Base-by-base conservation (phyloP, 2,329 filamentous ascomycete genomes). In the Colletotrichum truncatum region DNA sequence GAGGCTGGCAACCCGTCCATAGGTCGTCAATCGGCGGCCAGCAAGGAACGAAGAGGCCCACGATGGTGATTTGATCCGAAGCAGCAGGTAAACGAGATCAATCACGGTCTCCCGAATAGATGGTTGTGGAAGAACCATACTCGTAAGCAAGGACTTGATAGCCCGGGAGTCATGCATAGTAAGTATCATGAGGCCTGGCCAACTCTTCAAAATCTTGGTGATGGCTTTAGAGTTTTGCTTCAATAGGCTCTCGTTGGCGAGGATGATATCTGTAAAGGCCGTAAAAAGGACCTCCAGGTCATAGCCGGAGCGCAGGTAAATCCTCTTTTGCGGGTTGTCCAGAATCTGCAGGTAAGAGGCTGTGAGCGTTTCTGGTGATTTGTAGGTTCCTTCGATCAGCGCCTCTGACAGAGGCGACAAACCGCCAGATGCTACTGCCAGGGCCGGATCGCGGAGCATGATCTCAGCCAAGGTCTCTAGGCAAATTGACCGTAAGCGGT, bases 11-110 rank as follows among this genome's bases (percentile, higher is more conserved):
- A 98, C 94, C 71, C 97, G 88, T n/a, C 94, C 95, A 76, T 99
- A 99, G 0, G 96, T 99, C 1, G 97, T 99, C 48, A 99, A 83
- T 65, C 97, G 87, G 69, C 96, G 88, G 7, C 96, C 97, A 34
- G 97, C 96, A 48, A 99, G 86, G 75, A 97, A 99, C 0, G 95
- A 97, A 0, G 93, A 94, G 7, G 96, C 97, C 96, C 96, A 99
- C 8, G 94, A 90, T 43, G 96, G 89, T 64, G 94, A 91, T 71
- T 98, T 98, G 74, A 99, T 98, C 34, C 95, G 89, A 54, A 99
- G 78, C 3, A 91, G 76, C 0, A 85, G 85, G 73, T 97, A 98
- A 16, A 99, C 79, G 11, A 99, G 82, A 75, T 99, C 96, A 66
- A 99, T 85, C 16, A 98, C 89, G 1, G 94, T 91, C 73, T 97